Evolutionary conservation across 148 eudicot species (phyloP).

Genomic region (Diospyros kaki): DNA sequence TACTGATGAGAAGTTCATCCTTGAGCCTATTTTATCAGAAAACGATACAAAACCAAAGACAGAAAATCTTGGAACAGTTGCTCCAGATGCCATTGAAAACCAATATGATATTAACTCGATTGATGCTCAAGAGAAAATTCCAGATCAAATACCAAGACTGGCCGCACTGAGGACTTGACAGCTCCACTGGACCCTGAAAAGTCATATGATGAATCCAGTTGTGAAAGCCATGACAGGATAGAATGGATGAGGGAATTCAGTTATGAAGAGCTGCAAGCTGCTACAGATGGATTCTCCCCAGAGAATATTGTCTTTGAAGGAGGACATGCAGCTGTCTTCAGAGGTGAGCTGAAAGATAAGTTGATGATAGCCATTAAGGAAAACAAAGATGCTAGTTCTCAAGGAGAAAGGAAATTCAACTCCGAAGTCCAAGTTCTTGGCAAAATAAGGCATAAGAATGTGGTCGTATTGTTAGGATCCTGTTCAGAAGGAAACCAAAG

Average conservation of each 20-base stretch:
- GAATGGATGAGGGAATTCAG: conserved; percentile 19
- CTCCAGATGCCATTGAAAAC: background rate
- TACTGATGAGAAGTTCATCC: background rate
- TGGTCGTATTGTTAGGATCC: conserved; percentile 31
- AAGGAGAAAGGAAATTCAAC: conserved; percentile 30
- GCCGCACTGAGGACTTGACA: background rate
- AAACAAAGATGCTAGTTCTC: conserved; percentile 20
- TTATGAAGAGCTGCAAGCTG: conserved; percentile 26
- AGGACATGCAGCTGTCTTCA: conserved; percentile 25
- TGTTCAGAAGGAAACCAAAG: conserved; percentile 28
- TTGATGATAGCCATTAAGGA: conserved; percentile 26
- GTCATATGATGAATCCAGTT: conserved; percentile 13
- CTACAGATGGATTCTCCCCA: conserved; percentile 24
- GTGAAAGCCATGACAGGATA: conserved; percentile 17
- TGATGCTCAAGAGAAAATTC: background rate
- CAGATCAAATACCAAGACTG: background rate
- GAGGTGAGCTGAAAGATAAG: conserved; percentile 21
- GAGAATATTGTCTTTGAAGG: conserved; percentile 27
- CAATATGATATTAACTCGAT: background rate
- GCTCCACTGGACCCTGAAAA: background rate
- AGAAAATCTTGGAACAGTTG: background rate
- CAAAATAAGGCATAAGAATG: conserved; percentile 29
- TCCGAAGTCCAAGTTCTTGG: conserved; percentile 30
- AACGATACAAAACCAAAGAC: background rate
- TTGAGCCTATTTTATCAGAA: background rate